Evolutionary conservation across 495 filamentous ascomycete species (phyloP).

Genomic region (Penicillium silybi): DNA sequence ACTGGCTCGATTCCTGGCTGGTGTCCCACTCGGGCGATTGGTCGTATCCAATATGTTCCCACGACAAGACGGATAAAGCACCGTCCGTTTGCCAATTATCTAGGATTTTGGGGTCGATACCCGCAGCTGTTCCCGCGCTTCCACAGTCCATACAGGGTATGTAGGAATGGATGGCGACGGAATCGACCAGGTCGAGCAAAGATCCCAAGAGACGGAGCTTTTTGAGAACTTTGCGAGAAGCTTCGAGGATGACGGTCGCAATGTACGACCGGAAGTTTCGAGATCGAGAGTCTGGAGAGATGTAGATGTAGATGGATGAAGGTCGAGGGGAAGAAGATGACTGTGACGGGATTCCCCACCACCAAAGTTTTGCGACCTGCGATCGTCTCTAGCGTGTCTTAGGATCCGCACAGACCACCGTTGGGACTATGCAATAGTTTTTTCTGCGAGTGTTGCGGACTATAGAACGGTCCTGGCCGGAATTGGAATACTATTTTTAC

Average conservation of each 20-base stretch:
- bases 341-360: constrained; percentile 19
- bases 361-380: constrained; percentile 23
- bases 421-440: constrained; percentile 1
- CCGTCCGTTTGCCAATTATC: constrained; percentile 43
- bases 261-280: neutral
- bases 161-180: constrained; percentile 8
- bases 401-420: constrained; percentile 19
- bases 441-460: neutral
- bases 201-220: constrained; percentile 17
- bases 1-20: constrained; percentile 43
- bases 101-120: constrained; percentile 49
- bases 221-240: constrained; percentile 14
- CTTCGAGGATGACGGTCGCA: neutral
- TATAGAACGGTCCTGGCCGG: neutral
- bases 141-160: constrained; percentile 46
- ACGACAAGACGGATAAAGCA: constrained; percentile 36
- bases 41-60: constrained; percentile 41
- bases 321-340: constrained; percentile 22
- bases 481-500: neutral
- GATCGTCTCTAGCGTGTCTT: constrained; percentile 20
- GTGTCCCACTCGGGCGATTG: constrained; percentile 43
- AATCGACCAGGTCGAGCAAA: constrained; percentile 17
- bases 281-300: neutral
- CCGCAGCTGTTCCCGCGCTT: constrained; percentile 41
- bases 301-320: constrained; percentile 4